Evolutionary conservation across 2,329 filamentous ascomycete genomes (phyloP), one percentile per base, ranked within the genome.

Genomic region (Sclerotinia glacialis): DNA sequence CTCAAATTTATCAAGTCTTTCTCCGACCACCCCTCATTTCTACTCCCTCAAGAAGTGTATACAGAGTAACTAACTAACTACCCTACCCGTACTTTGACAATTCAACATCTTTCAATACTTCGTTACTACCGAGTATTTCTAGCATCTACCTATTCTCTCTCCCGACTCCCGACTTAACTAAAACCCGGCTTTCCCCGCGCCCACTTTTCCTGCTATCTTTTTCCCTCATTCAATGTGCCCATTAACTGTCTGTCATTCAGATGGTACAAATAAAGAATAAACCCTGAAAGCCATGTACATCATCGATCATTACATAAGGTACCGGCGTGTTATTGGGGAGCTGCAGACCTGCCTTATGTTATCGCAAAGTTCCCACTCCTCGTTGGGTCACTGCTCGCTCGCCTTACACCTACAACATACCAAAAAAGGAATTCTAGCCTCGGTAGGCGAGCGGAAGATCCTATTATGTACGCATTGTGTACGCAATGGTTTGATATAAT

Each of bases 391-490:
- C 23, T 23, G 44, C 56, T 60, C 56, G 56, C 56, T 60, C 56
- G 28, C 44, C 56, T 49, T 60, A 37, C 28, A 26, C 61, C 23
- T 28, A 53, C 61, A 46, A 53, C 61, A 56, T 46, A 56, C 61
- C 58, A 44, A 64, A 64, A 56, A 31, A 42, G 61, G 61, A 34
- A 56, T 64, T 26, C 34, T 56, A 34, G 23, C 61, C 8, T 26
- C 37, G 21, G 34, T 64, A 64, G 50, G 61, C 61, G 61, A 56
- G 61, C 21, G 46, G 50, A 42, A 23, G 42, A n/a, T 14, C 7
- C 49, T 54, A 46, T 55, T 64, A 55, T 64, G 61, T 64, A 55
- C 50, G 37, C 52, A 46, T 55, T 64, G 46, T 64, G 61, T 64
- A 55, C 50, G 37, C 52, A 31, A 64, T 46, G 26, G 26, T 44